Base-by-base conservation (phyloP, 2,329 filamentous ascomycete species). In the Trichophaea hybrida region DNA sequence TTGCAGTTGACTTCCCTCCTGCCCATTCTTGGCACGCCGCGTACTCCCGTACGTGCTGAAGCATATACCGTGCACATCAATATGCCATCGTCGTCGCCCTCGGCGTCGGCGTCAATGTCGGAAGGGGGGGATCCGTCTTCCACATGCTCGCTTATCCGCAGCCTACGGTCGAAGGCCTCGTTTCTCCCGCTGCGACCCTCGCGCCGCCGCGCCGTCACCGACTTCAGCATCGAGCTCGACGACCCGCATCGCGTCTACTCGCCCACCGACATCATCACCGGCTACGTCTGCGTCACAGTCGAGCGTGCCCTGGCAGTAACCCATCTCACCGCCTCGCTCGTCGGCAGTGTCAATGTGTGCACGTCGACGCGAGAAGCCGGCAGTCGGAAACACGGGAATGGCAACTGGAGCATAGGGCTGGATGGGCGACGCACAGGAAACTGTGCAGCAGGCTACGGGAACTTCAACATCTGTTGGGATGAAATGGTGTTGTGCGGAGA, bases 391-490 rank as follows among this genome's bases (percentile, higher is more conserved):
- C 61, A 67, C 70, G 31, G 73, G 73, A 58, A 69, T 74, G 59
- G 74, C 57, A 74, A 75, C 62, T n/a, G 75, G 73, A 60, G 84
- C 5, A 32, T n/a, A 12, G 48, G n/a, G 31, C 31, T 24, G 5
- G n/a, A 17, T 32, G 48, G 15, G 15, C 12, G 15, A 12, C 12
- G 15, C n/a, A 51, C 15, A 13, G 48, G 48, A 5, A 32, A 51
- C n/a, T 17, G 5, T 13, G 48, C 15, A 12, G 15, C 6, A 12
- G 48, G 84, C 67, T 87, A 87, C 74, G 86, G 86, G 35, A 82
- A 87, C 67, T 85, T 83, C n/a, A 85, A 84, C 46, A 75, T 93
- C 50, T 93, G 91, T 69, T 84, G 89, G 71, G 87, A 93, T 69
- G 86, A 93, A 73, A 79, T 84, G 70, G 84, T 88, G 12, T 74